These are phyloP conservation scores for Cyberlindnera samutprakarnensis DNA, from an alignment of 805 yeast species.

Conservation along the genomic window DNA sequence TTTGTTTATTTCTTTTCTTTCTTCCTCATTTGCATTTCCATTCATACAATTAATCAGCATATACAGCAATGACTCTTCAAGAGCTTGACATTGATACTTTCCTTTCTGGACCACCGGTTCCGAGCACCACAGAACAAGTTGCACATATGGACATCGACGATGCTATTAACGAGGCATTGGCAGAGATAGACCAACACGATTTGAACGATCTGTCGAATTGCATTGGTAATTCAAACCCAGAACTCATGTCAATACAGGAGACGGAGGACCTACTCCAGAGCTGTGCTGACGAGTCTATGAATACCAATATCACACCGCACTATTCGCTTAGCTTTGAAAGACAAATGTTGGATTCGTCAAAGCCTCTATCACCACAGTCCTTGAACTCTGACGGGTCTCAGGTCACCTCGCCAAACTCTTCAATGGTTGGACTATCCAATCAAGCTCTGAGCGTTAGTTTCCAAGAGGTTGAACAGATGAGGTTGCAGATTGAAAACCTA, in stretches of 20 bases:
- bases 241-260: too few relatives aligned
- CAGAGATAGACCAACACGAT: slow-evolving; percentile 9
- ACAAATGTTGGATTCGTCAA: not conserved
- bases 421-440: too few relatives aligned
- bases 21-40: too few relatives aligned
- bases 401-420: slow-evolving; percentile 15
- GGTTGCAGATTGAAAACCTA: slow-evolving; percentile 16
- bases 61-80: too few relatives aligned
- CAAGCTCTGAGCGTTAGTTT: not conserved
- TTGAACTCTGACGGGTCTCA: slow-evolving; percentile 24
- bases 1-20: too few relatives aligned
- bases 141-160: slow-evolving; percentile 7
- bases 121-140: not conserved
- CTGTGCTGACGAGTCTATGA: too few relatives aligned
- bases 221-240: too few relatives aligned
- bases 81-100: too few relatives aligned
- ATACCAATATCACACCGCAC: not conserved
- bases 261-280: not conserved
- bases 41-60: too few relatives aligned
- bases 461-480: slow-evolving; percentile 3
- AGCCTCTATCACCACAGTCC: slow-evolving; percentile 30
- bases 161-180: slow-evolving; percentile 10
- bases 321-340: not conserved
- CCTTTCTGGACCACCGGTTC: too few relatives aligned
- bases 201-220: too few relatives aligned